Base-by-base conservation (phyloP, 1,139 yeast species). In the Geotrichum europaeum region DNA sequence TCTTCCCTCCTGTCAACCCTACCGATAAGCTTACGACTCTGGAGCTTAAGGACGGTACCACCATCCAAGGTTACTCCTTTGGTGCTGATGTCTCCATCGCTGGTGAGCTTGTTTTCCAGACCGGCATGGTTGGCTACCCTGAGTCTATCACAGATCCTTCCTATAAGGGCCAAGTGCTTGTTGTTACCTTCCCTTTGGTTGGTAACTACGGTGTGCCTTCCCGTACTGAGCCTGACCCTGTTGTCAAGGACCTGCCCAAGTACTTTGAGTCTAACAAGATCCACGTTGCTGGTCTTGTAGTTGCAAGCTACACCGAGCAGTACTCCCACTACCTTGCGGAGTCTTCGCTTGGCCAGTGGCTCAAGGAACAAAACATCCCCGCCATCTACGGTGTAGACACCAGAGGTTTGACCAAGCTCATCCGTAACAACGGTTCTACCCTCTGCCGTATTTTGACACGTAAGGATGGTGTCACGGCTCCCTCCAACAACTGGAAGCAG, bases 121-220 rank as follows among this genome's bases (percentile, higher is more conserved):
- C 99, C 66, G 99, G 99, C 80, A 95, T 95, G 99, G 99, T 94
- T 69, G 99, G 99, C 66, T 95, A 95, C 76, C 99, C 99, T 55
- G 99, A 95, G 77, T 87, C 98, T 64, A 84, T 95, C 74, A 92
- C 99, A 57, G 99, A 95, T 78, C 99, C 99, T 65, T 94, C 99
- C 57, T 95, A 95, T 76, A 95, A 89, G 73, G 99, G 99, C 66
- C 99, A 95, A 79, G 91, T 95, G 71, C 83, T 95, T 75, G 98
- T 94, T 65, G 87, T 95, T 76, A 95, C 99, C 62, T 92, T 85
- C 76, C 99, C 99, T 32, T 81, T 95, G 70, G 96, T 94, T 60
- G 99, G 99, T 75, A 95, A 95, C 80, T 95, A 95, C 75, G 99
- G 99, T 84, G 99, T 94, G 60, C 99, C 99, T 64, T 96, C 91